phyloP scores from a whole-genome alignment of 768 basidiomycete genomes.

The Clitopilus hobsonii region DNA sequence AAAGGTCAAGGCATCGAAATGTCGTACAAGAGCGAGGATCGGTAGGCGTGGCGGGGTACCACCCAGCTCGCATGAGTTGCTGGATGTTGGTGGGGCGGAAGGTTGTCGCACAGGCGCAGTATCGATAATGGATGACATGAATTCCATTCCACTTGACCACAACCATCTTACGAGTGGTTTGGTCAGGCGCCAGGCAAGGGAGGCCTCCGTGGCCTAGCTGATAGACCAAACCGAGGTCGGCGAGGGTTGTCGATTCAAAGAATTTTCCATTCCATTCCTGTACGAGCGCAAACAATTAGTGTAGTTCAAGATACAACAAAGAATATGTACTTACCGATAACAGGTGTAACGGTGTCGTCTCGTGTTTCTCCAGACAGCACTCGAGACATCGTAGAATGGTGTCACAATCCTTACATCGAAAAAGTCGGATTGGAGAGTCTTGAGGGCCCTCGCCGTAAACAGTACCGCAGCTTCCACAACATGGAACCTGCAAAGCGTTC shows the following conservation, averaged over 20 bases:
- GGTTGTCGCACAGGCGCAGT: conserved; percentile 15
- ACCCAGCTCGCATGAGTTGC: conserved; percentile 12
- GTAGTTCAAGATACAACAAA: neutral
- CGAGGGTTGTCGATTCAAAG: neutral
- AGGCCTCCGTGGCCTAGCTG: conserved; percentile 2
- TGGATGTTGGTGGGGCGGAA: conserved; percentile 2
- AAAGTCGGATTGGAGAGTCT: neutral
- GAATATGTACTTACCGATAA: neutral
- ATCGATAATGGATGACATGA: conserved; percentile 13
- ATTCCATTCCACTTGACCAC: conserved; percentile 18
- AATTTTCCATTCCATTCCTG: neutral
- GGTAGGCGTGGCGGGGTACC: conserved; percentile 14
- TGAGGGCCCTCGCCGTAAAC: neutral
- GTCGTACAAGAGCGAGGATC: conserved; percentile 13
- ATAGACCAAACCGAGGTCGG: neutral
- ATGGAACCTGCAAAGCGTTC: neutral
- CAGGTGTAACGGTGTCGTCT: neutral
- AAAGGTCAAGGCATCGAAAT: conserved; percentile 9
- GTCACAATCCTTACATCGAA: neutral
- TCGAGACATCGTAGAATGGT: neutral
- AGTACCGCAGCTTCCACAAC: neutral
- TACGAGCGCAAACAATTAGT: neutral
- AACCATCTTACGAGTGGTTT: conserved; percentile 5
- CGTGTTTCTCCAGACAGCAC: neutral
- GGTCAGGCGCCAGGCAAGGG: neutral